Percentiles rank a stretch among this genome's conserved stretches.
These are phyloP conservation scores for Ganoderma multipileum DNA, from an alignment of 1,284 basidiomycete genomes.

Conservation along the genomic window DNA sequence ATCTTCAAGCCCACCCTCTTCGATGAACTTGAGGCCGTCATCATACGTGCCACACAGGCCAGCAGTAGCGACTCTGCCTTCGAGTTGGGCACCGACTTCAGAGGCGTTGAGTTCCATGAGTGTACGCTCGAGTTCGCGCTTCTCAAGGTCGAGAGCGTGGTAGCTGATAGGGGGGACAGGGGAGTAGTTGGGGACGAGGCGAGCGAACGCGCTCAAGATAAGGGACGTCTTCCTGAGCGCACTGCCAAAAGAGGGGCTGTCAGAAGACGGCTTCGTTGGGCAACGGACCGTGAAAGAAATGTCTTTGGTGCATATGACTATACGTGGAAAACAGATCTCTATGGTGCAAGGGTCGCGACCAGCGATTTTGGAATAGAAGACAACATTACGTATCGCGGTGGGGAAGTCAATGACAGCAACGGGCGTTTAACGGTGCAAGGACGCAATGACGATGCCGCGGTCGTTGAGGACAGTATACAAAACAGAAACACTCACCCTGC, in stretches of 20 bases:
- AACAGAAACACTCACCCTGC: slow-evolving; percentile 73
- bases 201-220: slow-evolving; percentile 80
- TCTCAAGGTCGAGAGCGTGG: slow-evolving; percentile 93
- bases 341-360: neutral
- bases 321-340: neutral
- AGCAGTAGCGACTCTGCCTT: slow-evolving; percentile 76
- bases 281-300: neutral
- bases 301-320: neutral
- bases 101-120: slow-evolving; percentile 72
- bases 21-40: slow-evolving; percentile 75
- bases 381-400: no score
- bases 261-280: neutral
- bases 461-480: slow-evolving; percentile 1
- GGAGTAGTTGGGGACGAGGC: slow-evolving; percentile 46
- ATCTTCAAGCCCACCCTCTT: slow-evolving; percentile 62
- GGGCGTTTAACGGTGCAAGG: neutral
- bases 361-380: neutral
- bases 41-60: slow-evolving; percentile 93
- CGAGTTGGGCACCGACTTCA: slow-evolving; percentile 67
- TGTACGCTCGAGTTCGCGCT: slow-evolving; percentile 85
- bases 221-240: slow-evolving; percentile 91
- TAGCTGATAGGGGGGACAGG: slow-evolving; percentile 73
- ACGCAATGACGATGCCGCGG: neutral
- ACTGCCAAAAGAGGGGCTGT: slow-evolving; percentile 48
- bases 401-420: neutral